phyloP scores from a whole-genome alignment of 2,329 filamentous ascomycete species.

The Colletotrichum horii region DNA sequence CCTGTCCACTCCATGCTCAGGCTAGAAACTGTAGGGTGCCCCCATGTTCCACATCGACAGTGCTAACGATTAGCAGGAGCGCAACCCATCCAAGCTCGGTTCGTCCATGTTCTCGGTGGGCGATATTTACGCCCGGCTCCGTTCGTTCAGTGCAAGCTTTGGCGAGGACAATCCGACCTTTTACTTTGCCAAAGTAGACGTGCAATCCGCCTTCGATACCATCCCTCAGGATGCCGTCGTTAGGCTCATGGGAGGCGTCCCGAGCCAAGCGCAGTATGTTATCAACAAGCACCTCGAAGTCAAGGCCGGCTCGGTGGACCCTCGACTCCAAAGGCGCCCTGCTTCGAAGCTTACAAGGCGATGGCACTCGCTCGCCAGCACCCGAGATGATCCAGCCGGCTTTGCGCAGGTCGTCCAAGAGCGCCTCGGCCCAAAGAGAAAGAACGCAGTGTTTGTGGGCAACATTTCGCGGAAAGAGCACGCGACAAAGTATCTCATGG shows the following conservation, averaged over 20 bases:
- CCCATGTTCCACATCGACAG: too few species aligned
- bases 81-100: constrained; percentile 68
- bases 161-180: constrained; percentile 48
- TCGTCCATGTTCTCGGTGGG: constrained; percentile 81
- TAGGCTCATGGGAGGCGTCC: constrained; percentile 65
- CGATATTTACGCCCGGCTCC: constrained; percentile 78
- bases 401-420: constrained; percentile 52
- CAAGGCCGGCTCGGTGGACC: constrained; percentile 43
- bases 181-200: constrained; percentile 93
- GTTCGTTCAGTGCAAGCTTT: constrained; percentile 66
- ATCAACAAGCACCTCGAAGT: constrained; percentile 79
- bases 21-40: constrained; percentile 71
- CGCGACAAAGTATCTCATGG: constrained; percentile 64
- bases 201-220: constrained; percentile 91
- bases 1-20: constrained; percentile 80
- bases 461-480: constrained; percentile 63
- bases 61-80: constrained; percentile 28
- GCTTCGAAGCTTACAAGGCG: constrained; percentile 45
- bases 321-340: constrained; percentile 28
- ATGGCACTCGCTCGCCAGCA: constrained; percentile 59
- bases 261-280: constrained; percentile 66
- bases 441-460: constrained; percentile 80
- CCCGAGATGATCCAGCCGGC: constrained; percentile 42
- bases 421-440: constrained; percentile 48
- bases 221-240: constrained; percentile 84